Evolutionary conservation across 768 basidiomycete species (phyloP).

Genomic region (Calocera cornea): DNA sequence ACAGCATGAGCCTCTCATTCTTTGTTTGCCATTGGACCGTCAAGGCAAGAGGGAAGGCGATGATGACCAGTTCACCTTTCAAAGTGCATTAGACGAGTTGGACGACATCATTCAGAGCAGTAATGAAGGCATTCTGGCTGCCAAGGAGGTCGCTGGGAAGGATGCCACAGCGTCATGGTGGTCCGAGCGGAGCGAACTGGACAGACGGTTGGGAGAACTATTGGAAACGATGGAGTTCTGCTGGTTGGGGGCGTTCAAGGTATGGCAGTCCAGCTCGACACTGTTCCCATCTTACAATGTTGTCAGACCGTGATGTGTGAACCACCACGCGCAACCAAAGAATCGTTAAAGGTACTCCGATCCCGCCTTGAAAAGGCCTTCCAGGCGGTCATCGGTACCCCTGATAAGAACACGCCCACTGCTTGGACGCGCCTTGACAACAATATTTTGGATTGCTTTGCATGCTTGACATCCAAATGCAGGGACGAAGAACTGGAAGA

Average conservation of each 20-base stretch:
- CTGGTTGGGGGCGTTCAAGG: conserved; percentile 98
- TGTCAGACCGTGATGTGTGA: conserved; percentile 22
- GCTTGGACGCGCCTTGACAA: conserved; percentile 41
- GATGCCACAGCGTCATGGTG: conserved; percentile 71
- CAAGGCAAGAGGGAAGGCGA: conserved; percentile 66
- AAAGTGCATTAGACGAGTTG: conserved; percentile 60
- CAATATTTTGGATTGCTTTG: conserved; percentile 70
- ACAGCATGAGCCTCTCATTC: conserved; percentile 51
- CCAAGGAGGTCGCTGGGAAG: conserved; percentile 53
- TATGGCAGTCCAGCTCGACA: conserved; percentile 21
- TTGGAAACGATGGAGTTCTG: conserved; percentile 82
- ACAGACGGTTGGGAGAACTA: conserved; percentile 57
- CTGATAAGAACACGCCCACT: conserved; percentile 42
- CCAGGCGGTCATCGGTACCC: conserved; percentile 42
- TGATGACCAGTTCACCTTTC: conserved; percentile 53
- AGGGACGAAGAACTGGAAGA: conserved; percentile 93
- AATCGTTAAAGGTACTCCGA: conserved; percentile 44
- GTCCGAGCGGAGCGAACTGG: conserved; percentile 63
- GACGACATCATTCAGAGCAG: conserved; percentile 65
- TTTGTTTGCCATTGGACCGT: conserved; percentile 67
- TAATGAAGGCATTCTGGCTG: conserved; percentile 60
- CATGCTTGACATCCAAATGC: conserved; percentile 65
- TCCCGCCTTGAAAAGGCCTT: conserved; percentile 62
- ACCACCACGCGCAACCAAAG: conserved; percentile 34
- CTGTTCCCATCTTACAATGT: no score